Evolutionary conservation across 805 yeast genomes (phyloP).

Genomic region (Teunomyces aglyptinius): DNA sequence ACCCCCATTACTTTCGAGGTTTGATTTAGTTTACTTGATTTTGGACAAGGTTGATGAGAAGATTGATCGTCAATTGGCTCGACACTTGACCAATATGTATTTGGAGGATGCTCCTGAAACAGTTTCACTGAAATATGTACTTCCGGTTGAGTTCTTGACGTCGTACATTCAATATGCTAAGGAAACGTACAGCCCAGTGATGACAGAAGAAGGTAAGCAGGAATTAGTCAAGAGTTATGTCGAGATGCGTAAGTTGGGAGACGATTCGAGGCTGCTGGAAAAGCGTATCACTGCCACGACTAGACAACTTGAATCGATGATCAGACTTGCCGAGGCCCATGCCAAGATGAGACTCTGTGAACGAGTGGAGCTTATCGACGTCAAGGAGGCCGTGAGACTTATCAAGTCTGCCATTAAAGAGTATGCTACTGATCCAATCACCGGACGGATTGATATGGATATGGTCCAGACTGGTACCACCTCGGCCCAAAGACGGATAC

Average conservation of each 20-base stretch:
- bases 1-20: constrained; percentile 91
- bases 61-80: constrained; percentile 81
- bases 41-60: constrained; percentile 89
- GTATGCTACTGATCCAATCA: constrained; percentile 95
- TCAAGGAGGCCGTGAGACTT: constrained; percentile 87
- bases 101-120: constrained; percentile 80
- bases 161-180: constrained; percentile 93
- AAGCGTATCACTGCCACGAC: constrained; percentile 97
- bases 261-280: constrained; percentile 81
- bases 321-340: constrained; percentile 91
- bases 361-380: constrained; percentile 75
- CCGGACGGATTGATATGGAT: constrained; percentile 97
- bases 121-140: constrained; percentile 62
- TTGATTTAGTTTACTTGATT: constrained; percentile 89
- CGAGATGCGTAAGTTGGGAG: constrained; percentile 91
- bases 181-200: constrained; percentile 73
- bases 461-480: constrained; percentile 95
- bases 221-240: constrained; percentile 88
- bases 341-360: constrained; percentile 89
- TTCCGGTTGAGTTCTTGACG: constrained; percentile 86
- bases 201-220: constrained; percentile 76
- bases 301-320: constrained; percentile 94
- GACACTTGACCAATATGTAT: constrained; percentile 88
- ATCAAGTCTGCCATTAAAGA: constrained; percentile 94
- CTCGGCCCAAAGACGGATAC: constrained; percentile 74